Percentiles rank a stretch among this genome's conserved stretches.
Evolutionary conservation across 352 stramenopile species (phyloP).

Genomic region (Pythium phragmitis): DNA sequence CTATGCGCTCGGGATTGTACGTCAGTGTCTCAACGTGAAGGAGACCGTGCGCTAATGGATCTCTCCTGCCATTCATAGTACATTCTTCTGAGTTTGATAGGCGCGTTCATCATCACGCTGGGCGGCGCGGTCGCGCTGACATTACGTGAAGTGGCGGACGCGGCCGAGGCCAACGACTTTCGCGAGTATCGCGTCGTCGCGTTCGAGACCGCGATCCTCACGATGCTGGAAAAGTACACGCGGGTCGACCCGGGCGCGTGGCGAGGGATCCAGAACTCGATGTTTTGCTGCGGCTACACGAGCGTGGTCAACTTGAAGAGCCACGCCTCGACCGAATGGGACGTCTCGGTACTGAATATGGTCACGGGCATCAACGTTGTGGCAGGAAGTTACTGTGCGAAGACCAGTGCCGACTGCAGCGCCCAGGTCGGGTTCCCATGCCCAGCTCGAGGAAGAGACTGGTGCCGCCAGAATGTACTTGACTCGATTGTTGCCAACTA

Average conservation of each 20-base stretch:
- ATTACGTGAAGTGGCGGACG: slow-evolving; percentile 36
- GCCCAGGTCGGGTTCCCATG: slow-evolving; percentile 27
- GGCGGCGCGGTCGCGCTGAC: slow-evolving; percentile 50
- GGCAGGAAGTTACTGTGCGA: slow-evolving; percentile 41
- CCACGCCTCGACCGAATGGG: slow-evolving; percentile 30
- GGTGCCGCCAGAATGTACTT: slow-evolving; percentile 54
- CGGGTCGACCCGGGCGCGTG: slow-evolving; percentile 30
- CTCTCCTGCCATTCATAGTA: slow-evolving; percentile 31
- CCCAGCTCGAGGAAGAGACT: slow-evolving; percentile 35
- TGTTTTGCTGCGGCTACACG: slow-evolving; percentile 60
- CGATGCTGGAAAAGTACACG: slow-evolving; percentile 37
- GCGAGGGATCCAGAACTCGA: slow-evolving; percentile 42
- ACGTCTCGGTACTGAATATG: slow-evolving; percentile 31
- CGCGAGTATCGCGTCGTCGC: slow-evolving; percentile 29
- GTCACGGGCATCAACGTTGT: slow-evolving; percentile 41
- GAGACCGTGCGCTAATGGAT: too few relatives aligned
- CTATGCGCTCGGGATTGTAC: slow-evolving; percentile 53
- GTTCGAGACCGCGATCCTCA: slow-evolving; percentile 53
- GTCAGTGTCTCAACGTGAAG: slow-evolving; percentile 1
- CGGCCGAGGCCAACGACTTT: slow-evolving; percentile 36
- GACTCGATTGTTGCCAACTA: slow-evolving; percentile 46
- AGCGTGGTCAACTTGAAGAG: slow-evolving; percentile 27
- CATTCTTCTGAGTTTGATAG: slow-evolving; percentile 39
- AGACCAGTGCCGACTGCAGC: slow-evolving; percentile 26
- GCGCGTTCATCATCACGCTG: slow-evolving; percentile 44